Base-by-base conservation (phyloP, 768 basidiomycete species). In the Lentinus brumalis region DNA sequence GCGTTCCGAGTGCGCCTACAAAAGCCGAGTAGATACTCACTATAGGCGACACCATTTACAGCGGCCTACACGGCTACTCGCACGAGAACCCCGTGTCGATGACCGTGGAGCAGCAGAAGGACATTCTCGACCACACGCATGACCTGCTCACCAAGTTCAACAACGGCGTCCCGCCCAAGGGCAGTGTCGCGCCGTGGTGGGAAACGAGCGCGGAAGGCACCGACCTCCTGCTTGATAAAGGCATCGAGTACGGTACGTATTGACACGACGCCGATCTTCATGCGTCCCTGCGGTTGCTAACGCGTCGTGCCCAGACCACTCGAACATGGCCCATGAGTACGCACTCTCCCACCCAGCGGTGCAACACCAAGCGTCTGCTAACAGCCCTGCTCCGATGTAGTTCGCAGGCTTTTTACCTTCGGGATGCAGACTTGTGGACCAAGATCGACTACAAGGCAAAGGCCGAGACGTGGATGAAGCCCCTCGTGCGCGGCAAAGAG, bases 181-280 rank as follows among this genome's bases (percentile, higher is more conserved):
- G 85, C 41, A 83, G 81, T 52, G 87, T 89, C 38, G 89, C 88
- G 1, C 89, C 88, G 0, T 92, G 89, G 88, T 92, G 89, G 89
- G 90, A 92, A 70, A 83, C 83, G 3, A 86, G 83, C 71, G 85
- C 82, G 62, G 87, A 88, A 70, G 86, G 85, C 4, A 84, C 83
- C 0, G 73, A 82, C 15, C 75, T 91, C 29, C 74, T 91, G 29
- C 79, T 89, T 26, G 85, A 87, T 40, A 86, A 86, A 63, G 90
- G 90, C 0, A 87, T 92, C 47, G 81, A 88, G 76, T 91, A 92
- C 67, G 88, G 86, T 86, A 59, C 52, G 75, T 54, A 9, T 9
- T 14, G 32, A 18, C 32, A 44, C 35, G 44, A 35, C 42, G 40
- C n/a, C 30, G 49, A 32, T 32, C 14, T 44, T n/a, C 29, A 3